Conservation (phyloP, 441 rosid genomes). For the Omphalea diandra region DNA sequence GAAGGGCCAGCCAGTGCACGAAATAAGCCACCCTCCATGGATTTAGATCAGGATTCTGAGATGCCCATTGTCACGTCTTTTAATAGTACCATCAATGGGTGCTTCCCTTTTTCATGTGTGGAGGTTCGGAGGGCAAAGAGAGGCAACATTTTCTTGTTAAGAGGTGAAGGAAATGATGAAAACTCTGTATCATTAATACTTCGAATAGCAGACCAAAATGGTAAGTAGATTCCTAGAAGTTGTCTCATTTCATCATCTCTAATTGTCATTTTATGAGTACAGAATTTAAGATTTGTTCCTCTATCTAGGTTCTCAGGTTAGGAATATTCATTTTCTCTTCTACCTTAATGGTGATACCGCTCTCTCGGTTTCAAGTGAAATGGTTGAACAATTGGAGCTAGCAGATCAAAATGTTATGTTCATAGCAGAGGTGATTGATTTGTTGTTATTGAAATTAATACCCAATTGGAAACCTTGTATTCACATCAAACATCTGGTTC, state of each 20-base stretch:
- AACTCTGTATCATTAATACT: conserved; percentile 45
- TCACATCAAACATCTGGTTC: conserved; percentile 16
- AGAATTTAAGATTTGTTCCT: background rate
- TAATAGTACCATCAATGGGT: conserved; percentile 29
- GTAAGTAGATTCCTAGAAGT: conserved; percentile 21
- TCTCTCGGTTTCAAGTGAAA: conserved; percentile 48
- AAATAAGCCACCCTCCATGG: conserved; percentile 42
- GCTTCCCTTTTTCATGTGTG: conserved; percentile 23
- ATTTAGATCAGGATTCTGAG: conserved; percentile 44
- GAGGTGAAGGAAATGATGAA: conserved; percentile 48
- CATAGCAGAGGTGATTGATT: conserved; percentile 57
- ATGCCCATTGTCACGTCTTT: conserved; percentile 32
- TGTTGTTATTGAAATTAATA: conserved; percentile 39
- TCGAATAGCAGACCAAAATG: conserved; percentile 42
- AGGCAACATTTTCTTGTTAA: conserved; percentile 40
- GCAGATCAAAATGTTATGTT: conserved; percentile 37
- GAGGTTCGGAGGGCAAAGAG: conserved; percentile 41
- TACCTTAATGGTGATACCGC: conserved; percentile 58
- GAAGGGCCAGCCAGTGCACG: conserved; percentile 29
- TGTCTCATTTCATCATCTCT: background rate
- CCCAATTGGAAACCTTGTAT: conserved; percentile 39
- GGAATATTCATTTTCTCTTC: conserved; percentile 53
- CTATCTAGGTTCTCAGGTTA: conserved; percentile 39
- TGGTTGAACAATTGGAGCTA: conserved; percentile 60
- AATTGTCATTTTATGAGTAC: background rate